Evolutionary conservation across 2,329 filamentous ascomycete species (phyloP), one percentile per base, ranked within the genome.

Genomic region (Byssoonygena ceratinophila): DNA sequence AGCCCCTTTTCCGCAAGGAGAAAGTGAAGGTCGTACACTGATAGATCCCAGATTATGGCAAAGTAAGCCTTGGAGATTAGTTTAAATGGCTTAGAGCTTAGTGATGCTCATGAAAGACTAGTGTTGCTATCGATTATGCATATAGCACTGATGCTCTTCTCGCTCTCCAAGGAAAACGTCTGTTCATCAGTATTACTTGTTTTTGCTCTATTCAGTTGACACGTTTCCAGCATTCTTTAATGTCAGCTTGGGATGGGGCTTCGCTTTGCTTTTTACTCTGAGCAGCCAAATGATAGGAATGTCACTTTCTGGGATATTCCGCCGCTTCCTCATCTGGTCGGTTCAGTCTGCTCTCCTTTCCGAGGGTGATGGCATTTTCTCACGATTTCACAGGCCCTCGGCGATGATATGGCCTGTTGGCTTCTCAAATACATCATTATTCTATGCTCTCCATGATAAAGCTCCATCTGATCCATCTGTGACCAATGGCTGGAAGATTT

Each of bases 401-500:
- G 78, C 83, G 8, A 85, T 87, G 81, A 85, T 87, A 54, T 87
- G 84, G 83, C 84, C 84, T 12, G 12, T 31, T 16, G 84, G 80
- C 48, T 71, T 88, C 22, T 82, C 84, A 48, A 77, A 78, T 3
- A 78, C 83, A 6, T 78, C 82, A 0, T 67, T 87, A 29, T 83
- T 87, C 72, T 82, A 83, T 58, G 82, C 83, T 55, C 82, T 89
- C 73, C 84, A 89, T 61, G 84, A 87, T 59, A 76, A 77, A 58
- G 71, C 71, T 11, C 63, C 68, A 23, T 72, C 76, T 0, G 74
- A 81, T 56, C 76, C 80, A 57, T 67, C 67, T 23, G 74, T 76
- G 78, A 63, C 78, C 67, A 34, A 76, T 65, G 84, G 84, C 1
- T 85, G 84, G 60, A 74, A 63, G 8, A 82, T 87, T 68, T 77